Conservation (phyloP, 345 rosid species). For the Geranium rotundifolium region DNA sequence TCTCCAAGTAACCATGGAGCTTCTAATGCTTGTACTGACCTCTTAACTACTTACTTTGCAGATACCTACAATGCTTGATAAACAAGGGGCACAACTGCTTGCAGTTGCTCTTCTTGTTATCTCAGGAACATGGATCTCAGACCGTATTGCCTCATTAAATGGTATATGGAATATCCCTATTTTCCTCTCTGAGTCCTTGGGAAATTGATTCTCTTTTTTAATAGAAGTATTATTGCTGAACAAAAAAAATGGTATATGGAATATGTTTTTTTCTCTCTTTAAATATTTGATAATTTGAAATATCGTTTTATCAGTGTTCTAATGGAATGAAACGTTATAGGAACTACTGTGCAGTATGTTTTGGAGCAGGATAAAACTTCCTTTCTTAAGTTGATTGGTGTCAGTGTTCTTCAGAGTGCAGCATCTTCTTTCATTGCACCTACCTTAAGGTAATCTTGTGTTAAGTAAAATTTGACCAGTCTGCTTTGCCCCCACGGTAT, state of each 20-base stretch:
- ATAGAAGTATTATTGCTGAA: too few relatives aligned
- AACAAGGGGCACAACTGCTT: slow-evolving; percentile 86
- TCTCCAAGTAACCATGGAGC: neutral
- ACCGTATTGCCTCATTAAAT: slow-evolving; percentile 90
- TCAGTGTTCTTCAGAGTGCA: slow-evolving; percentile 88
- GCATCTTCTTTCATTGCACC: slow-evolving; percentile 95
- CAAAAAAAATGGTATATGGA: slow-evolving; percentile 41
- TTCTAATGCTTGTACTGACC: neutral
- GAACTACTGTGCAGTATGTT: slow-evolving; percentile 91
- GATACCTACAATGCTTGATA: slow-evolving; percentile 85
- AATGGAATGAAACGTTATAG: slow-evolving; percentile 30
- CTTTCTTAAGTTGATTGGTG: slow-evolving; percentile 70
- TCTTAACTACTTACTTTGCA: slow-evolving; percentile 22
- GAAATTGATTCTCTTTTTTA: neutral
- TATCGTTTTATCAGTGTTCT: slow-evolving; percentile 7
- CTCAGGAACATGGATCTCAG: slow-evolving; percentile 90
- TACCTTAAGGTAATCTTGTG: slow-evolving; percentile 54
- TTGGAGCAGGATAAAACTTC: slow-evolving; percentile 90
- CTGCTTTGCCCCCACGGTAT: neutral
- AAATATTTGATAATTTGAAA: slow-evolving; percentile 8
- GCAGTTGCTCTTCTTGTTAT: slow-evolving; percentile 78
- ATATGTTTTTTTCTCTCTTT: neutral
- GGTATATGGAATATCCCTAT: slow-evolving; percentile 29
- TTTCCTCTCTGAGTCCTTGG: slow-evolving; percentile 3
- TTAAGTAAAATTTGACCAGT: neutral